These are phyloP conservation scores for Vicia villosa DNA, from an alignment of 306 rosid species.

Conservation along the genomic window DNA sequence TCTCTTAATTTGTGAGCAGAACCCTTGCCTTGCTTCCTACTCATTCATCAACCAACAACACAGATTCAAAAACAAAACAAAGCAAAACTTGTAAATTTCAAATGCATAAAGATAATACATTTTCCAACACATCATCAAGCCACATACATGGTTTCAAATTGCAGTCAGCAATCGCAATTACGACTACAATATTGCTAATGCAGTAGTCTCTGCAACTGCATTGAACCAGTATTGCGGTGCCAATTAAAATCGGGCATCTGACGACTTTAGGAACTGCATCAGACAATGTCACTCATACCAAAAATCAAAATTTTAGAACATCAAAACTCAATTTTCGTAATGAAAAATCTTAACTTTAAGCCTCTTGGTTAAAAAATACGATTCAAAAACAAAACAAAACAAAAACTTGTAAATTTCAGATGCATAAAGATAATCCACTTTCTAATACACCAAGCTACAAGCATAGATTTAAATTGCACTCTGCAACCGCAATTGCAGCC, in stretches of 20 bases:
- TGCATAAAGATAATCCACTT: constrained; percentile 10
- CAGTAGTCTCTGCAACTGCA: no score
- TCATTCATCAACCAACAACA: constrained; percentile 32
- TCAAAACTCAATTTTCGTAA: no score
- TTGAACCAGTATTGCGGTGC: no score
- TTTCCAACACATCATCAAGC: constrained; percentile 14
- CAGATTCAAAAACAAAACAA: not conserved
- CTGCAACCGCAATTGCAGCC: no score
- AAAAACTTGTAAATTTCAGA: not conserved
- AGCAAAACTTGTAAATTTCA: not conserved
- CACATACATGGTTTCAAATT: not conserved
- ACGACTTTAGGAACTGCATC: no score
- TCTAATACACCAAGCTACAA: not conserved
- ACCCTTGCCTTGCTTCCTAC: constrained; percentile 85
- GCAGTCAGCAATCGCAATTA: not conserved
- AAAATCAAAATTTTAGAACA: no score
- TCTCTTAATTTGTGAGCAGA: constrained; percentile 67
- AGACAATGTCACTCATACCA: no score
- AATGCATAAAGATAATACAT: constrained; percentile 10
- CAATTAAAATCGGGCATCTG: no score
- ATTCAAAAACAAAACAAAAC: not conserved
- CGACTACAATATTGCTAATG: no score
- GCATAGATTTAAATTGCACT: not conserved
- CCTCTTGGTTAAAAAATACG: no score
- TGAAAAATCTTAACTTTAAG: no score